Conservation (phyloP, 495 filamentous ascomycete genomes). For the Neurospora sp. region DNA sequence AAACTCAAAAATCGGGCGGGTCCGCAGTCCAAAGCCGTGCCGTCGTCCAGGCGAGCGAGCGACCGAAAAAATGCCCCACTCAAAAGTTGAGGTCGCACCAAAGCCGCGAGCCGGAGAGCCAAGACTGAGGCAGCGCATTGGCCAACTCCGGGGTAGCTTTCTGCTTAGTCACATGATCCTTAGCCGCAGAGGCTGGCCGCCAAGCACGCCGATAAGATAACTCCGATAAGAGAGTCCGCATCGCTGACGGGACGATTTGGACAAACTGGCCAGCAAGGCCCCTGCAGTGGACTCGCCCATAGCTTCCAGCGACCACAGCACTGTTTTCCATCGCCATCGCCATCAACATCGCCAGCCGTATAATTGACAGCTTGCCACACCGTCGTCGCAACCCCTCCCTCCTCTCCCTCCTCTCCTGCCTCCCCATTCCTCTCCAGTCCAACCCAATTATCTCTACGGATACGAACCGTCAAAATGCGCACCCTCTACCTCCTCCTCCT, state of each 20-base stretch:
- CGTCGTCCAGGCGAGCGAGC: not conserved
- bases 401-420: too few species aligned
- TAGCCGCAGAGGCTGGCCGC: not conserved
- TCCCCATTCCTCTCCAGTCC: not conserved
- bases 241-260: not conserved
- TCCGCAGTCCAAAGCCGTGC: not conserved
- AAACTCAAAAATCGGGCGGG: not conserved
- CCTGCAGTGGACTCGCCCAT: not conserved
- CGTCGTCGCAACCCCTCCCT: not conserved
- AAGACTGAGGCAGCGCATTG: not conserved
- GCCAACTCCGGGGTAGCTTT: not conserved
- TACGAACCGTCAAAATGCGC: conserved; percentile 17
- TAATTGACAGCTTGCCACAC: not conserved
- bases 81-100: not conserved
- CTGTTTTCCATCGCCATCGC: not conserved
- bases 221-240: not conserved
- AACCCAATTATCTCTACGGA: not conserved
- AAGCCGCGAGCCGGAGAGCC: not conserved
- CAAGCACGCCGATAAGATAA: conserved; percentile 14
- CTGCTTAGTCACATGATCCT: not conserved
- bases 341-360: not conserved
- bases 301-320: not conserved
- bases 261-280: conserved; percentile 14
- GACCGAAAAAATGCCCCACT: not conserved
- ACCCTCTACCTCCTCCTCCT: conserved; percentile 11